Evolutionary conservation across 345 rosid genomes (phyloP), one percentile per base, ranked within the genome.

Genomic region (Ceriops zippeliana): DNA sequence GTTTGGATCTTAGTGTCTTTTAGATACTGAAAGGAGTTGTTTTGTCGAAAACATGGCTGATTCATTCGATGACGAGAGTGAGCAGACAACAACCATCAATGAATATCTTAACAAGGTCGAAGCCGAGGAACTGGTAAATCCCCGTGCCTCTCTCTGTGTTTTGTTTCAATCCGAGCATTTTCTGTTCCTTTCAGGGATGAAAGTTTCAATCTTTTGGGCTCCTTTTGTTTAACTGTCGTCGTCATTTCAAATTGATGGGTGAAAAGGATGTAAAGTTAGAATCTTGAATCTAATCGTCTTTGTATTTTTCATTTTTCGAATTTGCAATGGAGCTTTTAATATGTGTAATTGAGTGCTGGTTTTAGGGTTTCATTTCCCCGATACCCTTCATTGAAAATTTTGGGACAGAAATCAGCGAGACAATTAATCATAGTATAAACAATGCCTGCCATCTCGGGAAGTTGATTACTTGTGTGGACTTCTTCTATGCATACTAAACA

Each of bases 71-170:
- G 89, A 88, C 13, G 98, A 93, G 28, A 80, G 76, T 9, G 95
- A 88, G 72, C 87, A 73, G 53, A 88, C 93, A 49, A 62, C 88
- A 22, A 78, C 98, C 46, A 90, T 95, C 63, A 52, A 85, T 31
- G 98, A 95, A 80, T 95, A 91, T 70, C 90, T 95, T 66, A 74
- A 91, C 65, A 79, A 85, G 34, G 84, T 91, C 57, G 96, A 95
- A 73, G 96, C 86, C 0, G 87, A 91, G 78, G 98, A 91, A 75
- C 79, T 95, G 87, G 99, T 95, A 83, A 70, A 47, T 32, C 16
- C 31, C 35, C 38, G 66, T 49, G 0, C 27, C 28, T 10, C 15
- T 66, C 59, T 35, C 35, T 66, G 60, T 37, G 31, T 65, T 51
- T 5, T 6, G 32, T 21, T 3, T 67, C 15, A 47, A 51, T 52